These are phyloP conservation scores for Cyclocybe aegerita DNA, from an alignment of 768 basidiomycete genomes.

Conservation along the genomic window DNA sequence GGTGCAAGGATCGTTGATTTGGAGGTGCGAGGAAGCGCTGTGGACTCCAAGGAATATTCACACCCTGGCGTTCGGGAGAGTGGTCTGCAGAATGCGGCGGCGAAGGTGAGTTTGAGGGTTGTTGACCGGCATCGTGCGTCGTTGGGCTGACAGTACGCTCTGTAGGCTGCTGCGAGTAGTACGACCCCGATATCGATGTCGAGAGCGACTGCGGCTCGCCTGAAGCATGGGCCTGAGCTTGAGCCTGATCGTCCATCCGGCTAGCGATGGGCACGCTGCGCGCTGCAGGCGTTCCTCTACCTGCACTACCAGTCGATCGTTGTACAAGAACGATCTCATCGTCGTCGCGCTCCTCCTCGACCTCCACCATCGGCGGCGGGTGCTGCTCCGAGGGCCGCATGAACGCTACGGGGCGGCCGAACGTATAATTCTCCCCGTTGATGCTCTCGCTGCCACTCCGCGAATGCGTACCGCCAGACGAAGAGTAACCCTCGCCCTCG, in stretches of 20 bases:
- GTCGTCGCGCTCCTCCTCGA: conserved; percentile 14
- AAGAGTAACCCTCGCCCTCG: conserved; percentile 28
- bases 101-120: conserved; percentile 3
- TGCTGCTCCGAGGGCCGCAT: conserved; percentile 29
- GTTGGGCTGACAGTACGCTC: conserved; percentile 18
- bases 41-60: conserved; percentile 24
- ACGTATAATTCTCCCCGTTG: conserved; percentile 70
- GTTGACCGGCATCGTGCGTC: not conserved
- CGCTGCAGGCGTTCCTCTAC: conserved; percentile 1
- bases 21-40: conserved; percentile 20
- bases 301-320: conserved; percentile 1
- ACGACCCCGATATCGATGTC: conserved; percentile 14
- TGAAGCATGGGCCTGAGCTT: no score
- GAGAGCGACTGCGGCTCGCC: conserved; percentile 14
- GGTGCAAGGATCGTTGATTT: conserved; percentile 16
- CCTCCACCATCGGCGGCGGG: conserved; percentile 20
- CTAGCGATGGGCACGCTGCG: not conserved
- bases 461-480: conserved; percentile 41
- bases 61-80: conserved; percentile 17
- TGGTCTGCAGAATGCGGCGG: conserved; percentile 13
- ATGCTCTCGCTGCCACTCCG: conserved; percentile 52
- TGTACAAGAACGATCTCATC: conserved; percentile 12
- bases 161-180: conserved; percentile 19
- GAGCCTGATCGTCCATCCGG: not conserved
- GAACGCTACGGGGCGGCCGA: conserved; percentile 58